Conservation (phyloP, 129 eudicot species). For the Helianthus tuberosus region DNA sequence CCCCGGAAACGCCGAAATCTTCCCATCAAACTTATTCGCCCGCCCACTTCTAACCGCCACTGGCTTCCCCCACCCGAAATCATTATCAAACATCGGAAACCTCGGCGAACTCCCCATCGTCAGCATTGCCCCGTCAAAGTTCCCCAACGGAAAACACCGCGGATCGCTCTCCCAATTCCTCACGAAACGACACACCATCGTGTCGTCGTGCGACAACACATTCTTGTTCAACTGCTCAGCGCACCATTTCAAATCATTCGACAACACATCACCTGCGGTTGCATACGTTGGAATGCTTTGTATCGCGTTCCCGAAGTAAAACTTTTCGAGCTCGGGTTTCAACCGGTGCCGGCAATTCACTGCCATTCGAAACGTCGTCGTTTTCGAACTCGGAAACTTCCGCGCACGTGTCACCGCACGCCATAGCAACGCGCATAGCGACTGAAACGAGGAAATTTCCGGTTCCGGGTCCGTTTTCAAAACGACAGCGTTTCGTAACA, state of each 20-base stretch:
- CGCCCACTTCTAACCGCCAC: slow-evolving; percentile 71
- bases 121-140: slow-evolving; percentile 80
- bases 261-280: slow-evolving; percentile 57
- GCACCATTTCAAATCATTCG: slow-evolving; percentile 65
- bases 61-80: slow-evolving; percentile 91
- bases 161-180: slow-evolving; percentile 82
- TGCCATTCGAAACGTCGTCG: slow-evolving; percentile 82
- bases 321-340: slow-evolving; percentile 58
- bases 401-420: slow-evolving; percentile 83
- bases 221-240: slow-evolving; percentile 65
- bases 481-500: slow-evolving; percentile 37
- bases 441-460: slow-evolving; percentile 72
- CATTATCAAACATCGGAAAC: slow-evolving; percentile 89
- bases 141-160: slow-evolving; percentile 76
- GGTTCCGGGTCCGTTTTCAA: slow-evolving; percentile 3
- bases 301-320: slow-evolving; percentile 80
- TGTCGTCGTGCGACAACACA: slow-evolving; percentile 57
- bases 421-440: slow-evolving; percentile 72
- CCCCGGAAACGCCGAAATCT: slow-evolving; percentile 85
- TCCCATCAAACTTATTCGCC: slow-evolving; percentile 86
- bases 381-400: slow-evolving; percentile 47
- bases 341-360: slow-evolving; percentile 82
- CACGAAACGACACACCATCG: slow-evolving; percentile 51
- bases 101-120: slow-evolving; percentile 93
- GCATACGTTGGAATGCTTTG: slow-evolving; percentile 80